Conservation (phyloP, 1,284 basidiomycete species). For the Fomes fomentarius region DNA sequence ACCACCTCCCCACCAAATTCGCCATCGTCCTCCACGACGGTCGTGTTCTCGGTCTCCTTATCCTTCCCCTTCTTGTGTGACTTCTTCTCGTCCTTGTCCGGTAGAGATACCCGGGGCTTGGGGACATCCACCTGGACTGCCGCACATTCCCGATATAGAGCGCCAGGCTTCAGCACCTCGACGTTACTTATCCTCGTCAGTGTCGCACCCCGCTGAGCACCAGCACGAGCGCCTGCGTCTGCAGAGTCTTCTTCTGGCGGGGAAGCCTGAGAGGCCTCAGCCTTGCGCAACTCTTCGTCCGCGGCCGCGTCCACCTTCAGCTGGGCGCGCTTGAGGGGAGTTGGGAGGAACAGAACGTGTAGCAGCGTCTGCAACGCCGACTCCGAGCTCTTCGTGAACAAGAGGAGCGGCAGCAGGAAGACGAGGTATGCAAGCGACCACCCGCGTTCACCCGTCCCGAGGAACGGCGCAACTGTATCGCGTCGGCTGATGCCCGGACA, state of each 20-base stretch:
- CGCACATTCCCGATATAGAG: slow-evolving; percentile 75
- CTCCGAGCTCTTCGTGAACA: slow-evolving; percentile 64
- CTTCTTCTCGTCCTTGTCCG: slow-evolving; percentile 24
- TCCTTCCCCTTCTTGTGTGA: slow-evolving; percentile 32
- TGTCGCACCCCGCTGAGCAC: too few relatives aligned
- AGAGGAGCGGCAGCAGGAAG: slow-evolving; percentile 57
- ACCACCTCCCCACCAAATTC: slow-evolving; percentile 69
- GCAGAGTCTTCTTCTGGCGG: slow-evolving; percentile 3
- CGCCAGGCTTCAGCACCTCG: slow-evolving; percentile 70
- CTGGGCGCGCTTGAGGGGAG: slow-evolving; percentile 59
- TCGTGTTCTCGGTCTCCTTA: slow-evolving; percentile 31
- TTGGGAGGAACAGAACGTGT: slow-evolving; percentile 75
- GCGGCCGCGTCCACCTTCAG: slow-evolving; percentile 38
- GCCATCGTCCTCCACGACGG: slow-evolving; percentile 54
- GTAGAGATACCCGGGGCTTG: slow-evolving; percentile 9
- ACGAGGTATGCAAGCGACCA: slow-evolving; percentile 59
- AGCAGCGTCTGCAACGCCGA: slow-evolving; percentile 65
- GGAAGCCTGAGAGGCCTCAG: slow-evolving; percentile 12
- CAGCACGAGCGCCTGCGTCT: slow-evolving; percentile 5
- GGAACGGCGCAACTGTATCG: slow-evolving; percentile 66
- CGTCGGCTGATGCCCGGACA: slow-evolving; percentile 73
- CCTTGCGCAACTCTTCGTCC: slow-evolving; percentile 19
- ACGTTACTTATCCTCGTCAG: slow-evolving; percentile 39
- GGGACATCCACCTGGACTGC: slow-evolving; percentile 54
- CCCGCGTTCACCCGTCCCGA: slow-evolving; percentile 43